phyloP scores from a whole-genome alignment of 768 basidiomycete species.

The Scleroderma bovista region DNA sequence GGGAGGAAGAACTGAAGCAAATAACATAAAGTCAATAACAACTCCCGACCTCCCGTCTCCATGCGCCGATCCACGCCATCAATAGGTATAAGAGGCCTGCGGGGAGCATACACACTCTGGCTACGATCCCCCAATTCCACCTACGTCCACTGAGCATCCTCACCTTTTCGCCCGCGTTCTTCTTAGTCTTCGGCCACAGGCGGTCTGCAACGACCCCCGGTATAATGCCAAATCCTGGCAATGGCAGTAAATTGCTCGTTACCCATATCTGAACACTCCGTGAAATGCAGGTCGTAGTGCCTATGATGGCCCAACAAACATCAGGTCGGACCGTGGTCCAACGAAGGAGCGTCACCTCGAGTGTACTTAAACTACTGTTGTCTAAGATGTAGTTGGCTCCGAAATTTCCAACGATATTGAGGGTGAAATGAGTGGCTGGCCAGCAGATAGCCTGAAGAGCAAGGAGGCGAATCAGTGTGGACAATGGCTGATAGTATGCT shows the following conservation, averaged over 20 bases:
- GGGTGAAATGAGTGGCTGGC: conserved; percentile 86
- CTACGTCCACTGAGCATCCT: conserved; percentile 42
- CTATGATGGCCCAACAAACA: conserved; percentile 87
- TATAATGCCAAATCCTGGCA: conserved; percentile 3
- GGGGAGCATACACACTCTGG: conserved; percentile 64
- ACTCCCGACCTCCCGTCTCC: conserved; percentile 33
- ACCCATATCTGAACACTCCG: conserved; percentile 93
- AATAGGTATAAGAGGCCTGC: conserved; percentile 70
- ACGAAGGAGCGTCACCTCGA: conserved; percentile 26
- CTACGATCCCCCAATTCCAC: conserved; percentile 80
- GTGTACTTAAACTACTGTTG: conserved; percentile 6
- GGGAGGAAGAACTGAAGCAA: neutral
- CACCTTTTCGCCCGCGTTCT: conserved; percentile 12
- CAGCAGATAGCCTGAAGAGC: conserved; percentile 95
- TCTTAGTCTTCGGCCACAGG: conserved; percentile 18
- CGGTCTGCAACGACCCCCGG: conserved; percentile 14
- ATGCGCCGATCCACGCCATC: conserved; percentile 65
- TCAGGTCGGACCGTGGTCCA: conserved; percentile 63
- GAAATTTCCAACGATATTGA: conserved; percentile 56
- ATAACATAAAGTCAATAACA: conserved; percentile 12
- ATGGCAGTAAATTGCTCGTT: conserved; percentile 69
- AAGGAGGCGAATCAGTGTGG: conserved; percentile 86
- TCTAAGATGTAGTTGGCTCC: conserved; percentile 13
- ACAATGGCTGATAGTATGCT: conserved; percentile 81
- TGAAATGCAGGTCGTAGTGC: conserved; percentile 79